These are phyloP conservation scores for Starmerella davenportii DNA, from an alignment of 805 yeast species.

Conservation along the genomic window DNA sequence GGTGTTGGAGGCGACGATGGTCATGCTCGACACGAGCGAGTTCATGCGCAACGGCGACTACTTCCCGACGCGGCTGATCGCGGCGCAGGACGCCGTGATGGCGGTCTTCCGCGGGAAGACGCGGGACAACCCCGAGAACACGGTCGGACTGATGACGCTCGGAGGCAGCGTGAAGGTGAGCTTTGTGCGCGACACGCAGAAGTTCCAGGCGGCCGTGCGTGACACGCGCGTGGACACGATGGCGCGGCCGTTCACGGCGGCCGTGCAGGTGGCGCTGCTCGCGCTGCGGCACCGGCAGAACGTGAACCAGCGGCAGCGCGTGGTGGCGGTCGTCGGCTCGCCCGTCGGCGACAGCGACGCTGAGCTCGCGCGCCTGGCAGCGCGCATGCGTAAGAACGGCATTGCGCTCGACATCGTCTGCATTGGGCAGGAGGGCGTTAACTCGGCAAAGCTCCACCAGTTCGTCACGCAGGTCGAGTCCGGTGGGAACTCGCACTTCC, in stretches of 20 bases:
- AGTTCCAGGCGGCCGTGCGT: constrained; percentile 66
- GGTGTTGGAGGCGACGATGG: constrained; percentile 81
- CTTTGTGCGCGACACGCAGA: constrained; percentile 72
- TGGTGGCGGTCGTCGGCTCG: constrained; percentile 74
- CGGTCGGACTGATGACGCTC: constrained; percentile 78
- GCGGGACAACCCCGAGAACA: constrained; percentile 78
- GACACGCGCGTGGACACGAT: constrained; percentile 51
- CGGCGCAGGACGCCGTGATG: constrained; percentile 81
- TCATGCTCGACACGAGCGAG: constrained; percentile 89
- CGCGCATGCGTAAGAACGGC: constrained; percentile 81
- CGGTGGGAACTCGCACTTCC: constrained; percentile 40
- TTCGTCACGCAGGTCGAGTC: constrained; percentile 54
- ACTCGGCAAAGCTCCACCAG: constrained; percentile 61
- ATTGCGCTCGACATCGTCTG: constrained; percentile 77
- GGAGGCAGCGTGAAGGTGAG: constrained; percentile 87
- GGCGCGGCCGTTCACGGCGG: constrained; percentile 48
- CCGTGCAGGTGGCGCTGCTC: constrained; percentile 81
- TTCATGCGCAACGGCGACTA: constrained; percentile 92
- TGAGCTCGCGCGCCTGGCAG: constrained; percentile 69
- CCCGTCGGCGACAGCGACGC: constrained; percentile 55
- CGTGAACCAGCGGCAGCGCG: constrained; percentile 77
- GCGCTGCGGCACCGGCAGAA: constrained; percentile 94
- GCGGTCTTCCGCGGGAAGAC: constrained; percentile 71
- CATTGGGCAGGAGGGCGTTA: constrained; percentile 73
- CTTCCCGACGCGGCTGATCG: constrained; percentile 71